Conservation (phyloP, 2,329 filamentous ascomycete genomes). For the Cucurbitaria berberidis region DNA sequence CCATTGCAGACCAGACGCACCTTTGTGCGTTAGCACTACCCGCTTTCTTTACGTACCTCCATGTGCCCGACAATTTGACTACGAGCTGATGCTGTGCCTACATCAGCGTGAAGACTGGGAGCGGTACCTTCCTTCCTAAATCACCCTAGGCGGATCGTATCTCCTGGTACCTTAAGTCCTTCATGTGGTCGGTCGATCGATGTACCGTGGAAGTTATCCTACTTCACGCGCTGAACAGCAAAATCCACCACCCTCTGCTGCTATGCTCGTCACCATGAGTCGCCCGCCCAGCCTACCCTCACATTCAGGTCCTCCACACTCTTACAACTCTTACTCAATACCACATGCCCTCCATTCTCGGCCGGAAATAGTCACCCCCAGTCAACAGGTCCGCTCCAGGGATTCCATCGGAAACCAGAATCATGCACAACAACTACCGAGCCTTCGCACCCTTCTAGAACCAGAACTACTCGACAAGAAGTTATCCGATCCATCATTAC, state of each 20-base stretch:
- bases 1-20: conserved; percentile 43
- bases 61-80: conserved; percentile 40
- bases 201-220: conserved; percentile 42
- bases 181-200: conserved; percentile 41
- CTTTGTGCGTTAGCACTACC: conserved; percentile 34
- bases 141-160: conserved; percentile 32
- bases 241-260: conserved; percentile 29
- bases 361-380: conserved; percentile 31
- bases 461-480: conserved; percentile 46
- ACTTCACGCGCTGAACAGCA: conserved; percentile 35
- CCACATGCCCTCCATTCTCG: conserved; percentile 34
- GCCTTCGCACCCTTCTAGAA: conserved; percentile 47
- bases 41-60: conserved; percentile 35
- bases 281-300: conserved; percentile 85
- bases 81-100: conserved; percentile 41
- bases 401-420: conserved; percentile 33
- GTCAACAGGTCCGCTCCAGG: conserved; percentile 33
- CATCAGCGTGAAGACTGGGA: conserved; percentile 34
- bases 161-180: conserved; percentile 38
- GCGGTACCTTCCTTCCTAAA: conserved; percentile 35
- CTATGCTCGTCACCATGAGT: conserved; percentile 71
- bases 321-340: conserved; percentile 38
- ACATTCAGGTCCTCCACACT: conserved; percentile 59
- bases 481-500: conserved; percentile 30
- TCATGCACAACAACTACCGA: conserved; percentile 45